Percentiles rank a stretch among this genome's conserved stretches.
phyloP scores from a whole-genome alignment of 257 asterid genomes.

The Hygrophila difformis region DNA sequence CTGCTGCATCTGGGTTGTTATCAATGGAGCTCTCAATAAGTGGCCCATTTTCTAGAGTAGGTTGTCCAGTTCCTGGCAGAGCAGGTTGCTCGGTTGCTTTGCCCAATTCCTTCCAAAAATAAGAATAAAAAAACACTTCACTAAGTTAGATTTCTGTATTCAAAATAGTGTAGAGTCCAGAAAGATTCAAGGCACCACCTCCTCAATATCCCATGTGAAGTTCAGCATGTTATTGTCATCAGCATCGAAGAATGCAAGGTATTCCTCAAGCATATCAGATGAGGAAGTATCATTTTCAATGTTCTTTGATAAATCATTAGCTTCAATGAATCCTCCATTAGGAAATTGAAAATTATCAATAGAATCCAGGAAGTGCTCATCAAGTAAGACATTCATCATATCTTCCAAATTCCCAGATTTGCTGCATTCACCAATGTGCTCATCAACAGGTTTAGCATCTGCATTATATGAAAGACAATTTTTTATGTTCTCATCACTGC shows the following conservation, averaged over 20 bases:
- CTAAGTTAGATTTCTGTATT: no score
- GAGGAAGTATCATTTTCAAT: slow-evolving; percentile 22
- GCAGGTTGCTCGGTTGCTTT: no score
- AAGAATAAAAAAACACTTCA: no score
- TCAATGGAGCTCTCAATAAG: no score
- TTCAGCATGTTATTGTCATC: slow-evolving; percentile 25
- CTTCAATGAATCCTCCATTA: slow-evolving; percentile 57
- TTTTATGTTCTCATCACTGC: slow-evolving; percentile 11
- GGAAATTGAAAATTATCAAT: slow-evolving; percentile 30
- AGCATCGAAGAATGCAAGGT: slow-evolving; percentile 57
- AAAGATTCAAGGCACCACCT: no score
- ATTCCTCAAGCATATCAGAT: slow-evolving; percentile 25
- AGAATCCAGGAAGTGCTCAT: slow-evolving; percentile 50
- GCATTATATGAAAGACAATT: slow-evolving; percentile 5
- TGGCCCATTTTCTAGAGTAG: no score
- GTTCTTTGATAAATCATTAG: slow-evolving; percentile 57
- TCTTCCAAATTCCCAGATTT: slow-evolving; percentile 31
- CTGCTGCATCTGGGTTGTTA: no score
- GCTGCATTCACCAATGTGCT: slow-evolving; percentile 68
- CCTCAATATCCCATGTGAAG: slow-evolving; percentile 34
- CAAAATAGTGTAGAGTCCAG: no score
- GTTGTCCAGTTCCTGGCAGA: no score
- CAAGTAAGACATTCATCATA: slow-evolving; percentile 47
- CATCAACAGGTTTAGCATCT: slow-evolving; percentile 44
- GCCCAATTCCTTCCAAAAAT: no score